Conservation (phyloP, 192 early-diverging fungal species). For the Coemansia sp. region DNA sequence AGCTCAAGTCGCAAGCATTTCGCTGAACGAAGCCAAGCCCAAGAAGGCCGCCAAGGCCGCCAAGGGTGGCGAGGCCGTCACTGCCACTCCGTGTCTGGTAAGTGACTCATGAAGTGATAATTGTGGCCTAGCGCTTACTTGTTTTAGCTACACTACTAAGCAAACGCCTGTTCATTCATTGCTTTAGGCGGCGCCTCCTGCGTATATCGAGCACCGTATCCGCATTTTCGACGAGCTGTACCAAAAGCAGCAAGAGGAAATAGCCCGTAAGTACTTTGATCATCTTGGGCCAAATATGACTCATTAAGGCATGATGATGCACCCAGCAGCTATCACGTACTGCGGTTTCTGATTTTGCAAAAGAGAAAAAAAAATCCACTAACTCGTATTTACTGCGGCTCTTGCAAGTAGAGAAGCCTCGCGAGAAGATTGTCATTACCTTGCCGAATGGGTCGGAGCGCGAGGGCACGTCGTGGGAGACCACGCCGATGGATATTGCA, state of each 20-base stretch:
- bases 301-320: constrained; percentile 13
- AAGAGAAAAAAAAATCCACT: too few relatives aligned
- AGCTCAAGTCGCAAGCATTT: constrained; percentile 32
- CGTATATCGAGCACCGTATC: constrained; percentile 56
- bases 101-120: not conserved
- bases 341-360: not conserved
- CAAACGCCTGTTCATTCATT: not conserved
- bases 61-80: constrained; percentile 5
- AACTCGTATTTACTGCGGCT: not conserved
- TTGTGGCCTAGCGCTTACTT: not conserved
- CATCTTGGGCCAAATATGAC: constrained; percentile 19
- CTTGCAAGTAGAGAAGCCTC: constrained; percentile 63
- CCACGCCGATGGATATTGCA: constrained; percentile 93
- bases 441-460: constrained; percentile 85
- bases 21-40: constrained; percentile 34
- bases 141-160: not conserved
- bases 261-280: constrained; percentile 38
- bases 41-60: constrained; percentile 23
- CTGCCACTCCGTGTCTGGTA: constrained; percentile 26
- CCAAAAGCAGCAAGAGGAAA: constrained; percentile 49
- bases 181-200: constrained; percentile 44
- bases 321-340: not conserved
- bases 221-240: constrained; percentile 56
- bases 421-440: constrained; percentile 79
- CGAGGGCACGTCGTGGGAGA: constrained; percentile 91